Base-by-base conservation (phyloP, 176 grass and related monocot species). In the Oropetium thomaeum region DNA sequence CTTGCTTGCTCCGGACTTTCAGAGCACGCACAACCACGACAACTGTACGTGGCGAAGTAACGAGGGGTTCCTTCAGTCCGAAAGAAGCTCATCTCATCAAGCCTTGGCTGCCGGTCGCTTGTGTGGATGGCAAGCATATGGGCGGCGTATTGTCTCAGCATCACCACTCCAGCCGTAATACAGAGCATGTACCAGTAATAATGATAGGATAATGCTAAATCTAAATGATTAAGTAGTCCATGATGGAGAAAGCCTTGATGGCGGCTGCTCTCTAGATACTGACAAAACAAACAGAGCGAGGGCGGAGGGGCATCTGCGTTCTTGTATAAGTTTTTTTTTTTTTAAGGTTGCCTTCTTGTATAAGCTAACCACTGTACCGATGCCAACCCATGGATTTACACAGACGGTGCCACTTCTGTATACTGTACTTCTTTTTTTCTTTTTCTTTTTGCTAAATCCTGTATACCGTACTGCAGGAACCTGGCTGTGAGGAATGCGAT, bases 111-210 rank as follows among this genome's bases (percentile, higher is more conserved):
- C n/a, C n/a, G 1, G 22, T 68, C 65, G 66, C 66, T 29, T 69
- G 41, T 10, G 41, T 69, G 41, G 41, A 47, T 19, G 65, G 44
- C 35, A 23, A 41, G 13, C 35, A 25, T 17, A 52, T 55, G 16
- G 17, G 45, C 20, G 25, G 53, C 71, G 71, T 74, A 23, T 20
- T 30, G 71, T 74, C 70, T 58, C 70, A 28, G 70, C 52, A 40
- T 51, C 51, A 28, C 35, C 7, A 1, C 35, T 37, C 1, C n/a
- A n/a, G n/a, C n/a, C n/a, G n/a, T n/a, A n/a, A n/a, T n/a, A n/a
- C n/a, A n/a, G n/a, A n/a, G n/a, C n/a, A n/a, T n/a, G n/a, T n/a
- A n/a, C n/a, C n/a, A n/a, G n/a, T n/a, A n/a, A n/a, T 30, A 70
- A 13, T n/a, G 9, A 23, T 48, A 19, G 17, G 44, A 41, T 42